Base-by-base conservation (phyloP, 176 grass and related monocot genomes). In the Neostapfia colusana region DNA sequence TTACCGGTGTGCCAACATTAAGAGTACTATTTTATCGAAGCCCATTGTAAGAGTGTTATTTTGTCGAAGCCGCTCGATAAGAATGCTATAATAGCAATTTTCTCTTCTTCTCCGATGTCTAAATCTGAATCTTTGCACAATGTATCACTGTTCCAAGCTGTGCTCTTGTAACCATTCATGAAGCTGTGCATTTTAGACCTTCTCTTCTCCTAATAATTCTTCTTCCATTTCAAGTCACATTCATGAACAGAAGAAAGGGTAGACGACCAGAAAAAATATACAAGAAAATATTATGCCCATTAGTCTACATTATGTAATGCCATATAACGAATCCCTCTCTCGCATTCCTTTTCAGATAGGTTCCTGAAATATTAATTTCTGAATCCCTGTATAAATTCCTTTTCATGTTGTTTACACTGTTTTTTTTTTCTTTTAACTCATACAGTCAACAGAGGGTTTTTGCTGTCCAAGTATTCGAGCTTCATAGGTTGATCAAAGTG, bases 401-500 rank as follows among this genome's bases (percentile, higher is more conserved):
- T 76, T 72, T 7, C 31, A 23, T 43, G 4, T 53, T 66, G 26
- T 61, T 87, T 62, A 50, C 37, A 25, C 24, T 76, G 8, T 82
- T 55, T 77, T 85, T 82, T 55, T 77, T 85, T 53, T 14, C 2
- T 67, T 82, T 83, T 59, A 76, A 78, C 45, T 70, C 42, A 31
- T 90, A 72, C 87, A 99, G 96, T 67, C 96, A 99, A 72, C 96
- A 99, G 78, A 89, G 87, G 88, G 81, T 92, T 85, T 99, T 99
- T 85, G 84, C 89, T 76, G 80, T 92, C 59, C 96, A 99, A 90
- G 87, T 95, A 45, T 99, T 99, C 65, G 89, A 99, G 89, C 85
- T 99, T 45, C 96, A 95, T 92, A 92, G 88, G 41, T 78, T 99
- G 83, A 92, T 99, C 80, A 87, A 92, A 88, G 92, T 99, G 88